These are phyloP conservation scores for Nymphaea colorata DNA, from an alignment of 164 flowering plant species.

Conservation along the genomic window DNA sequence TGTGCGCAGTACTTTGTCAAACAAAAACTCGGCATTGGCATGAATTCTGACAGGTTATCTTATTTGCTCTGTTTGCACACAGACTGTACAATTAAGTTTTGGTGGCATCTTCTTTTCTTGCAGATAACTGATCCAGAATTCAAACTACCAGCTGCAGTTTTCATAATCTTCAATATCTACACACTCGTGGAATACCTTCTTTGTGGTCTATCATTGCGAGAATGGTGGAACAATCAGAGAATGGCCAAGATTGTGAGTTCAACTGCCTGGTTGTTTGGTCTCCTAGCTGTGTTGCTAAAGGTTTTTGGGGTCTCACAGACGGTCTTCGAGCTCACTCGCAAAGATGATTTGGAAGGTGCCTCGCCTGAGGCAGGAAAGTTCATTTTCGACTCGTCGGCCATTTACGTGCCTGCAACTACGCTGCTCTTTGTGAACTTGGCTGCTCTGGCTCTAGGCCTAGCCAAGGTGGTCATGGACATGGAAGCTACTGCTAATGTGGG, in stretches of 20 bases:
- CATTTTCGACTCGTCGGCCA: constrained; percentile 36
- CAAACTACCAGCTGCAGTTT: constrained; percentile 13
- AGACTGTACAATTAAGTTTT: not conserved
- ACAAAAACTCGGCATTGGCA: too few relatives aligned
- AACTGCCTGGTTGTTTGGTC: constrained; percentile 31
- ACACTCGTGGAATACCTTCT: constrained; percentile 25
- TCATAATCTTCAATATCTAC: constrained; percentile 18
- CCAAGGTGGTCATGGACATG: constrained; percentile 28
- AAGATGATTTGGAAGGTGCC: constrained; percentile 11
- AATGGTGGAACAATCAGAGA: constrained; percentile 51
- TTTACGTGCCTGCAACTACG: constrained; percentile 28
- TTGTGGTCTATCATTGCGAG: constrained; percentile 14
- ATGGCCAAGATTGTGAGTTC: constrained; percentile 21
- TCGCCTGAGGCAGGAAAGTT: constrained; percentile 15
- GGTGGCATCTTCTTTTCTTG: not conserved
- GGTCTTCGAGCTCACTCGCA: constrained; percentile 33
- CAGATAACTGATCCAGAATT: constrained; percentile 30
- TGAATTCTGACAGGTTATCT: too few relatives aligned
- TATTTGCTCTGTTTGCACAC: too few relatives aligned
- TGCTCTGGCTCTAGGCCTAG: constrained; percentile 11
- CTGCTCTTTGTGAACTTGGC: constrained; percentile 27
- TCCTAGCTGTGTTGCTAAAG: constrained; percentile 20
- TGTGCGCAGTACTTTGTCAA: too few relatives aligned
- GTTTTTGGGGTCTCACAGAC: constrained; percentile 31
- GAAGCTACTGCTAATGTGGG: too few relatives aligned